These are phyloP conservation scores for Seiridium cupressi DNA, from an alignment of 2,329 filamentous ascomycete species.

Conservation along the genomic window DNA sequence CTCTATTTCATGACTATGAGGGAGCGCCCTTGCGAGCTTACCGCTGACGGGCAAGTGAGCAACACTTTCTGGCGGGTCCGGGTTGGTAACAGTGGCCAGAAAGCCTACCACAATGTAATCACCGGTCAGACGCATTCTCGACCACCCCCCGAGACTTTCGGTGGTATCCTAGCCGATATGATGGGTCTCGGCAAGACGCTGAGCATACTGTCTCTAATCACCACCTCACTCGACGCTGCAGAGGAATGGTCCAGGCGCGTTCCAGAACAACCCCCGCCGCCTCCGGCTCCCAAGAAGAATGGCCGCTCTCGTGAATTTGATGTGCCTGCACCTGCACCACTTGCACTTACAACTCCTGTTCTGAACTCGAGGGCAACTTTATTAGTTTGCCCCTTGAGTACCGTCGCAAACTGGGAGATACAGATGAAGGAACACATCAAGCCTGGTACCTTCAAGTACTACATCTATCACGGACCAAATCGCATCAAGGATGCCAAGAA, in stretches of 20 bases:
- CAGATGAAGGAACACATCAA: conserved; percentile 83
- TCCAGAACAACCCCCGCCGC: conserved; percentile 48
- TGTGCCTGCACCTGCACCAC: conserved; percentile 36
- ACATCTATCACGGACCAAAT: conserved; percentile 83
- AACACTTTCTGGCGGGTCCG: conserved; percentile 77
- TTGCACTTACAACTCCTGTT: conserved; percentile 51
- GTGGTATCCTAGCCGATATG: conserved; percentile 79
- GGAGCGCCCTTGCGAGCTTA: conserved; percentile 65
- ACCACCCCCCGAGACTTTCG: conserved; percentile 65
- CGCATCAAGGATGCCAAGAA: conserved; percentile 67
- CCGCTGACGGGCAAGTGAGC: conserved; percentile 54
- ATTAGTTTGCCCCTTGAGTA: conserved; percentile 85
- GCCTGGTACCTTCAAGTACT: conserved; percentile 63
- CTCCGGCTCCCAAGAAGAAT: conserved; percentile 37
- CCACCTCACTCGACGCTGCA: conserved; percentile 63
- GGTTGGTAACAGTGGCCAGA: conserved; percentile 47
- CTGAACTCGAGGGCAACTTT: conserved; percentile 78
- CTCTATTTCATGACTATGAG: conserved; percentile 81
- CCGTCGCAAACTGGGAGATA: conserved; percentile 90
- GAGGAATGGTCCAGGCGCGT: conserved; percentile 55
- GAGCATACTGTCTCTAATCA: conserved; percentile 78
- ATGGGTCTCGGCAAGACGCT: conserved; percentile 89
- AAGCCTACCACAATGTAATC: conserved; percentile 78
- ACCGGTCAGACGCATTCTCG: conserved; percentile 64
- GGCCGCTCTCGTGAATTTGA: conserved; percentile 32